Conservation (phyloP, 805 yeast species). For the Huiozyma sinensis region DNA sequence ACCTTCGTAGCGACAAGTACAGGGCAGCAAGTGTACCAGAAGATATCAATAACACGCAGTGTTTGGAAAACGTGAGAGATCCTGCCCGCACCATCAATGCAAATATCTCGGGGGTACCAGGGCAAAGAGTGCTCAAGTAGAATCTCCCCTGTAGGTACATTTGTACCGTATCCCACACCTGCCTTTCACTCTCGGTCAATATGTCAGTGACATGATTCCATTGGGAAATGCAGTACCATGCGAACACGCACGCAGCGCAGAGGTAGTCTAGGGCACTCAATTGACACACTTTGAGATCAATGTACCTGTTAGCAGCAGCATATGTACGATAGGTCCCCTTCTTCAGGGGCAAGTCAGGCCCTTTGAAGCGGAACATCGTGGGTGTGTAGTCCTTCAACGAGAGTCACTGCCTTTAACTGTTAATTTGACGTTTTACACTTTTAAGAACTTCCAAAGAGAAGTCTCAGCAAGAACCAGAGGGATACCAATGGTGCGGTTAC, state of each 20-base stretch:
- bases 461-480: too few species aligned
- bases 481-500: too few species aligned
- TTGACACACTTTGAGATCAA: conserved; percentile 7
- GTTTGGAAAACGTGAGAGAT: neutral
- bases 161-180: neutral
- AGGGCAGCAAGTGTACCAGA: conserved; percentile 8
- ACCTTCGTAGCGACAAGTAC: conserved; percentile 15
- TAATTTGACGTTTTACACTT: too few species aligned
- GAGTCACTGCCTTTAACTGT: too few species aligned
- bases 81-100: conserved; percentile 3
- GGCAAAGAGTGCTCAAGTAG: conserved; percentile 14
- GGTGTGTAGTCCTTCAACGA: too few species aligned
- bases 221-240: neutral
- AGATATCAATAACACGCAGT: conserved; percentile 6
- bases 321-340: conserved; percentile 11
- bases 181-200: neutral
- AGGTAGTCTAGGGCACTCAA: conserved; percentile 5
- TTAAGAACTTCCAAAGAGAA: too few species aligned
- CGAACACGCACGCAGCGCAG: neutral
- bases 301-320: conserved; percentile 7
- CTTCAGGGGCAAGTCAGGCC: too few species aligned
- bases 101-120: conserved; percentile 14
- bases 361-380: too few species aligned
- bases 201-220: neutral
- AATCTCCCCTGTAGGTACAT: conserved; percentile 10